A percentile compares a stretch with the other conserved stretches of the same genome.
These are phyloP conservation scores for Paracorniculantispora psalliotae DNA, from an alignment of 2,329 filamentous ascomycete genomes.

Conservation along the genomic window DNA sequence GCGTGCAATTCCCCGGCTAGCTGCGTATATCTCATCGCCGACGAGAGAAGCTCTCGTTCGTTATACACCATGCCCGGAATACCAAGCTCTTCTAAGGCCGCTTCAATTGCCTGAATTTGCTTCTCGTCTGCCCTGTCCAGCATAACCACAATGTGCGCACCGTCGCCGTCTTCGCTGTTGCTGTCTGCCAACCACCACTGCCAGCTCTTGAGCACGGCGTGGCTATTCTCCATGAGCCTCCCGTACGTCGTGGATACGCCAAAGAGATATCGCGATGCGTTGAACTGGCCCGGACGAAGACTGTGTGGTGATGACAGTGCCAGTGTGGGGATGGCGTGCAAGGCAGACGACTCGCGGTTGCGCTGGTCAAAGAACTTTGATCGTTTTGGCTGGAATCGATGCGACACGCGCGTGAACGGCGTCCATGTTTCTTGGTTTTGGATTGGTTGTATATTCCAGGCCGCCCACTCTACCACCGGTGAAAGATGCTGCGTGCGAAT, in stretches of 20 bases:
- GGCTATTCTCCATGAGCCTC: constrained; percentile 34
- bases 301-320: constrained; percentile 30
- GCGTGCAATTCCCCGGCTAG: constrained; percentile 31
- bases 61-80: constrained; percentile 36
- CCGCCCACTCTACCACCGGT: constrained; percentile 5
- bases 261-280: constrained; percentile 39
- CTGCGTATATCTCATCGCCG: constrained; percentile 33
- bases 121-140: constrained; percentile 33
- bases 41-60: constrained; percentile 27
- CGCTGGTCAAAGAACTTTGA: not conserved
- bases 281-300: constrained; percentile 26
- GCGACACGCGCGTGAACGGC: not conserved
- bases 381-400: not conserved
- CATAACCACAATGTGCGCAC: constrained; percentile 37
- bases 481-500: not conserved
- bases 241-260: constrained; percentile 40
- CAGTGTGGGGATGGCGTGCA: constrained; percentile 16
- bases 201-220: constrained; percentile 38
- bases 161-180: constrained; percentile 32
- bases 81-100: constrained; percentile 29
- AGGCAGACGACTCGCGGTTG: not conserved
- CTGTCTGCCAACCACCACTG: constrained; percentile 41
- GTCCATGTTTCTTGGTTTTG: constrained; percentile 1
- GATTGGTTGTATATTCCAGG: not conserved
- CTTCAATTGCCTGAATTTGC: constrained; percentile 29